Conservation (phyloP, 1,284 basidiomycete species). For the Ustanciosporium gigantosporum region DNA sequence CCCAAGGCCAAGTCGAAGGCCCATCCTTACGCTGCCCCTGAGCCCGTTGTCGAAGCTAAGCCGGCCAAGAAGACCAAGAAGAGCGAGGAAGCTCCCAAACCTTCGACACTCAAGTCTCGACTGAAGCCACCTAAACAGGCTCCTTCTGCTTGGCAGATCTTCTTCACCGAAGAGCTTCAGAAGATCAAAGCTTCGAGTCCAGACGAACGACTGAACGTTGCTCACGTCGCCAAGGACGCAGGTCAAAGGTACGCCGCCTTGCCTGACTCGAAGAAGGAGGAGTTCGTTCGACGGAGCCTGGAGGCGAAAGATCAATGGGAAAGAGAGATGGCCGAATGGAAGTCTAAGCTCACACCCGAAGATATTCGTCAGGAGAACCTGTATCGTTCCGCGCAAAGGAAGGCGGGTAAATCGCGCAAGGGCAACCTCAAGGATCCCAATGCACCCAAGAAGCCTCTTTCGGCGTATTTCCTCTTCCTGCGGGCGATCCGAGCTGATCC, state of each 20-base stretch:
- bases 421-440: constrained; percentile 96
- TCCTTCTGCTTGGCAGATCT: constrained; percentile 93
- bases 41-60: constrained; percentile 22
- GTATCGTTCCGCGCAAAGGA: constrained; percentile 86
- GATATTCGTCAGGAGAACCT: constrained; percentile 92
- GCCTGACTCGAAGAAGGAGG: constrained; percentile 74
- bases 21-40: constrained; percentile 34
- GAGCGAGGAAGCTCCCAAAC: constrained; percentile 53
- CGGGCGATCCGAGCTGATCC: constrained; percentile 52
- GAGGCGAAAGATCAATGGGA: constrained; percentile 79
- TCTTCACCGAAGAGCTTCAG: constrained; percentile 92
- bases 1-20: constrained; percentile 36
- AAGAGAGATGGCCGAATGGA: constrained; percentile 79
- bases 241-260: constrained; percentile 85
- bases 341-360: constrained; percentile 85
- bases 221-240: constrained; percentile 92
- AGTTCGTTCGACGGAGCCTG: constrained; percentile 67
- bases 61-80: constrained; percentile 41
- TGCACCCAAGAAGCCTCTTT: constrained; percentile 91
- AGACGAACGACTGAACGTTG: constrained; percentile 80
- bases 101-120: constrained; percentile 63
- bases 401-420: constrained; percentile 88
- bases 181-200: constrained; percentile 69
- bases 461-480: constrained; percentile 90
- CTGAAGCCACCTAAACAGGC: constrained; percentile 88